Base-by-base conservation (phyloP, 805 yeast genomes). In the Yamadazyma insecticola region DNA sequence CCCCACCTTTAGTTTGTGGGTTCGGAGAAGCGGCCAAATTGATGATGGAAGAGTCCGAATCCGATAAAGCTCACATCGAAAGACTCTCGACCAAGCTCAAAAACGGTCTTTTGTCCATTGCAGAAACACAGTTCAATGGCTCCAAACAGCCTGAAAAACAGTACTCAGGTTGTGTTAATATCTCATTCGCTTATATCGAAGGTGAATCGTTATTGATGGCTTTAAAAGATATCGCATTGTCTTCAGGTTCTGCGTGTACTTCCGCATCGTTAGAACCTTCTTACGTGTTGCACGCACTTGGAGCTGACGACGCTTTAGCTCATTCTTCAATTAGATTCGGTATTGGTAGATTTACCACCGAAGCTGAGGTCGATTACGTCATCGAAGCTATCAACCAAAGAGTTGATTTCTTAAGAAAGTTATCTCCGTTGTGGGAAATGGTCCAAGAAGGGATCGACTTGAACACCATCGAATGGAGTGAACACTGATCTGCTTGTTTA, bases 131-230 rank as follows among this genome's bases (percentile, higher is more conserved):
- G 43, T 64, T 90, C 46, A 92, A 92, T 55, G 98, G 98, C 16
- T 88, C 94, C 22, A 67, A 63, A 7, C 75, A 75, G 48, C 50
- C 55, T 13, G 18, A 45, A 12, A 50, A 43, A 29, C 71, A 63
- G 41, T 90, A 86, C 55, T 74, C 94, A 1, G 98, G 98, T 24
- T 92, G 98, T 70, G 95, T 92, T 35, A 92, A 92, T 57, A 77
- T 92, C 40, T 89, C 97, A 7, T 92, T 92, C 64, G 97, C 97
- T 4, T 92, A 90, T 55, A 84, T 92, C 46, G 98, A 92, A 68
- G 98, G 98, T 49, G 98, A 92, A 65, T 90, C 97, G 0, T 70
- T 92, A 48, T 69, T 92, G 50, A 92, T 92, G 98, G 98, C 97
- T 2, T 74, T 92, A 54, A 89, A 90, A 57, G 98, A 92, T 56